phyloP scores from a whole-genome alignment of 2,329 filamentous ascomycete species.

The Huntiella omanensis region DNA sequence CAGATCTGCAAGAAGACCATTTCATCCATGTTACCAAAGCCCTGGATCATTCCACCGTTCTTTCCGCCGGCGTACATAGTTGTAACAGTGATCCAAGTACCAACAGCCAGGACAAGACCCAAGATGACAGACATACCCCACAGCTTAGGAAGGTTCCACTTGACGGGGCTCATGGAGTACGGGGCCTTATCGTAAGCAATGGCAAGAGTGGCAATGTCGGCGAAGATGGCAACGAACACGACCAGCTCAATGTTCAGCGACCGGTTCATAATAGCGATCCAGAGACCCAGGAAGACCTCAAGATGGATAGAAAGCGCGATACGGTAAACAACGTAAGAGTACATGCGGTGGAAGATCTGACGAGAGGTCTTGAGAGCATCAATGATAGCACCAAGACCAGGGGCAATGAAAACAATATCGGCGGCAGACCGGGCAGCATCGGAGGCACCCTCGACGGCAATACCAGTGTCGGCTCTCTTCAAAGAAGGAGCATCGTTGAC shows the following conservation, averaged over 20 bases:
- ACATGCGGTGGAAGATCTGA: slow-evolving; percentile 94
- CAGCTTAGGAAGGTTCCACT: slow-evolving; percentile 81
- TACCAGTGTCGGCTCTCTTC: slow-evolving; percentile 92
- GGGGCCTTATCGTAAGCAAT: slow-evolving; percentile 90
- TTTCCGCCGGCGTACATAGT: slow-evolving; percentile 52
- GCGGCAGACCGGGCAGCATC: slow-evolving; percentile 81
- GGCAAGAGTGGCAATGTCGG: slow-evolving; percentile 76
- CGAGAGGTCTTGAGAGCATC: slow-evolving; percentile 83
- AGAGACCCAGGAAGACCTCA: slow-evolving; percentile 78
- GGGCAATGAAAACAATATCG: slow-evolving; percentile 85
- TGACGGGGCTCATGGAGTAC: slow-evolving; percentile 69
- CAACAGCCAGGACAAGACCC: slow-evolving; percentile 60
- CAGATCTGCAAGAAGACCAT: slow-evolving; percentile 81
- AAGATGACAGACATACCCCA: slow-evolving; percentile 84
- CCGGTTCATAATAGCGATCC: slow-evolving; percentile 75
- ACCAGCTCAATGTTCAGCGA: slow-evolving; percentile 72
- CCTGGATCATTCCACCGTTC: slow-evolving; percentile 73
- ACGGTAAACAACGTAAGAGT: slow-evolving; percentile 88
- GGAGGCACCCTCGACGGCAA: slow-evolving; percentile 80
- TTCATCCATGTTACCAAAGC: slow-evolving; percentile 64
- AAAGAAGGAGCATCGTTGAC: slow-evolving; percentile 85
- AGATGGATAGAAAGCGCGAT: slow-evolving; percentile 82
- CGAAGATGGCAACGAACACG: slow-evolving; percentile 89
- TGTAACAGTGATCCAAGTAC: slow-evolving; percentile 76
- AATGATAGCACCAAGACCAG: slow-evolving; percentile 80